Evolutionary conservation across 1,284 basidiomycete genomes (phyloP).

Genomic region (Meripilus lineatus): DNA sequence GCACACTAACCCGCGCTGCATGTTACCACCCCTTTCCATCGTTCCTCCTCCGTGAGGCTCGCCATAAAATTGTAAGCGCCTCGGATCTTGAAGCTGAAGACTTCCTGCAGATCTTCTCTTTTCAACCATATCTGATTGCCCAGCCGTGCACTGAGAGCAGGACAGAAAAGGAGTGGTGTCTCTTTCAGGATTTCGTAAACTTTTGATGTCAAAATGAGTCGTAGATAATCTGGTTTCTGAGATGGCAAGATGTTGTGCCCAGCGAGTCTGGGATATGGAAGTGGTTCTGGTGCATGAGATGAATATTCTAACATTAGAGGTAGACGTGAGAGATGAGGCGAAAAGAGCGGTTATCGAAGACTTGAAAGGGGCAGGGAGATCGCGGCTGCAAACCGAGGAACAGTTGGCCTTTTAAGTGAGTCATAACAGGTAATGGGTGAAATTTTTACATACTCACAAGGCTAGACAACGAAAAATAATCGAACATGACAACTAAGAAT

Average conservation of each 20-base stretch:
- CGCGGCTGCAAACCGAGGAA: too few relatives aligned
- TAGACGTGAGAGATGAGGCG: too few relatives aligned
- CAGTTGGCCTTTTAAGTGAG: too few relatives aligned
- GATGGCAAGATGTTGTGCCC: constrained; percentile 63
- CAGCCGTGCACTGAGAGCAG: constrained; percentile 81
- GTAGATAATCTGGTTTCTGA: constrained; percentile 88
- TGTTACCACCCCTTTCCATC: constrained; percentile 97
- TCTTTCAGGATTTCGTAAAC: constrained; percentile 93
- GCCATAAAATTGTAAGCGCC: constrained; percentile 99
- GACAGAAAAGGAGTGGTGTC: constrained; percentile 86
- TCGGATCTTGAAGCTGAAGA: constrained; percentile 98
- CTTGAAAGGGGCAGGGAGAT: too few relatives aligned
- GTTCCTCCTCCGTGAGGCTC: constrained; percentile 79
- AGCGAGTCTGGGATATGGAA: constrained; percentile 63
- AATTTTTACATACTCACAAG: too few relatives aligned
- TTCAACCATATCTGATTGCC: constrained; percentile 97
- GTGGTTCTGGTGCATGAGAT: constrained; percentile 59
- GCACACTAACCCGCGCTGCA: constrained; percentile 92
- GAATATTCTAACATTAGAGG: constrained; percentile 58
- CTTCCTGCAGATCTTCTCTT: constrained; percentile 92
- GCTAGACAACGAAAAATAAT: too few relatives aligned
- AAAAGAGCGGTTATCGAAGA: too few relatives aligned
- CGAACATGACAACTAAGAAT: too few relatives aligned
- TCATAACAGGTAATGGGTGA: too few relatives aligned
- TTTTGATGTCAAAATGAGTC: constrained; percentile 89